Conservation (phyloP, 1,284 basidiomycete genomes). For the Trichosporon sp. region DNA sequence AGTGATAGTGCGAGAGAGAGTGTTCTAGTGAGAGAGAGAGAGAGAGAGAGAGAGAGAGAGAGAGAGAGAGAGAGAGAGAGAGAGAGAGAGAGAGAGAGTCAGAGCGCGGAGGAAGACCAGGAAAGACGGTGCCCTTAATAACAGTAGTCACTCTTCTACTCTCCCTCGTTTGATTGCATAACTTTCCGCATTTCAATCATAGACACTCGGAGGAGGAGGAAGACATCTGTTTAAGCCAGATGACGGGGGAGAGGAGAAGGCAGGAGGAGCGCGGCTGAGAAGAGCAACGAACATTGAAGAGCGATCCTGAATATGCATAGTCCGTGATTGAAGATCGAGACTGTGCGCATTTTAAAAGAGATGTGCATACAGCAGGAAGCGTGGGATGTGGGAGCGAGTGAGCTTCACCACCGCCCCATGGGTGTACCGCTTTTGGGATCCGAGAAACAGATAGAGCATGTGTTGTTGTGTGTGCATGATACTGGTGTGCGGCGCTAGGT, state of each 20-base stretch:
- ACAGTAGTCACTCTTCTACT: neutral
- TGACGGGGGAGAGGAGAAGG: neutral
- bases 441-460: neutral
- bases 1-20: too few species aligned
- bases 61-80: too few species aligned
- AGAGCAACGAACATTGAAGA: neutral
- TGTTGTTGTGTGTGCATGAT: neutral
- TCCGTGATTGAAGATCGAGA: neutral
- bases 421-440: neutral
- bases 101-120: neutral
- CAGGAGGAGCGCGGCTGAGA: neutral
- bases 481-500: neutral
- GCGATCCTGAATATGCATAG: conserved; percentile 13
- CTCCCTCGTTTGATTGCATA: conserved; percentile 8
- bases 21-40: too few species aligned
- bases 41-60: too few species aligned
- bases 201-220: neutral
- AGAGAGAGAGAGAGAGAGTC: neutral
- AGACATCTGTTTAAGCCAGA: neutral
- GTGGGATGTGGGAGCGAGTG: neutral
- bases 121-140: neutral
- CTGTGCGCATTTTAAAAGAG: neutral
- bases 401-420: neutral
- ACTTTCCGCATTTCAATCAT: neutral
- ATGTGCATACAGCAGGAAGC: neutral